These are phyloP conservation scores for Boletus sensibilis DNA, from an alignment of 768 basidiomycete species.

Conservation along the genomic window DNA sequence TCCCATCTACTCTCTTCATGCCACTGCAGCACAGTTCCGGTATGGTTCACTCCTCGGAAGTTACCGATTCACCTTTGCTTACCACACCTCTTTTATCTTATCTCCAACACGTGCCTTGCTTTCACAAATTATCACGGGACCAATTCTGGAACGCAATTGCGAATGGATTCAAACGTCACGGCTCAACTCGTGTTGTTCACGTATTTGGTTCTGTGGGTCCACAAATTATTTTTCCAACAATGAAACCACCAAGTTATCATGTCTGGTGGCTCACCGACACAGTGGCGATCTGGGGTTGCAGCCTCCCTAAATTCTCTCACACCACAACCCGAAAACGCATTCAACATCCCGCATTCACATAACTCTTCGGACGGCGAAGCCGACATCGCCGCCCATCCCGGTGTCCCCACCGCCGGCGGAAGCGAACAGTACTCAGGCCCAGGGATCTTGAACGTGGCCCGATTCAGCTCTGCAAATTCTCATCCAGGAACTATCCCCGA, in stretches of 20 bases:
- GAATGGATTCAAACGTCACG: constrained; percentile 3
- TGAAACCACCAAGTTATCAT: constrained; percentile 27
- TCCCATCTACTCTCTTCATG: background rate
- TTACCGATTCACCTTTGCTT: constrained; percentile 17
- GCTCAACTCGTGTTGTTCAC: constrained; percentile 21
- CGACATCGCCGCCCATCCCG: constrained; percentile 18
- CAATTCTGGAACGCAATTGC: constrained; percentile 16
- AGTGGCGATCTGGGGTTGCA: constrained; percentile 13
- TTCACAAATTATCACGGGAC: constrained; percentile 3
- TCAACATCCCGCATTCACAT: constrained; percentile 14
- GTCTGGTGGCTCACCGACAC: constrained; percentile 21
- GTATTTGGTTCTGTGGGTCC: constrained; percentile 38
- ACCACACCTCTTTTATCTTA: constrained; percentile 25
- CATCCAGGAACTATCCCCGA: constrained; percentile 14
- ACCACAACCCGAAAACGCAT: constrained; percentile 1
- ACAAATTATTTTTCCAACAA: constrained; percentile 27
- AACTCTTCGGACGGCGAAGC: constrained; percentile 21
- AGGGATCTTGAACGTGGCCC: constrained; percentile 9
- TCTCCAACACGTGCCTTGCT: constrained; percentile 9
- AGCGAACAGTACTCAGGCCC: constrained; percentile 12
- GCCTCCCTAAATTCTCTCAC: constrained; percentile 14
- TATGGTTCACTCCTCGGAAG: constrained; percentile 14
- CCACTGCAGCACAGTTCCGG: background rate
- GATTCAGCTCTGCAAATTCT: constrained; percentile 9
- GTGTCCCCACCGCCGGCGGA: constrained; percentile 12